Base-by-base conservation (phyloP, 495 filamentous ascomycete genomes). In the Tuber borchii region DNA sequence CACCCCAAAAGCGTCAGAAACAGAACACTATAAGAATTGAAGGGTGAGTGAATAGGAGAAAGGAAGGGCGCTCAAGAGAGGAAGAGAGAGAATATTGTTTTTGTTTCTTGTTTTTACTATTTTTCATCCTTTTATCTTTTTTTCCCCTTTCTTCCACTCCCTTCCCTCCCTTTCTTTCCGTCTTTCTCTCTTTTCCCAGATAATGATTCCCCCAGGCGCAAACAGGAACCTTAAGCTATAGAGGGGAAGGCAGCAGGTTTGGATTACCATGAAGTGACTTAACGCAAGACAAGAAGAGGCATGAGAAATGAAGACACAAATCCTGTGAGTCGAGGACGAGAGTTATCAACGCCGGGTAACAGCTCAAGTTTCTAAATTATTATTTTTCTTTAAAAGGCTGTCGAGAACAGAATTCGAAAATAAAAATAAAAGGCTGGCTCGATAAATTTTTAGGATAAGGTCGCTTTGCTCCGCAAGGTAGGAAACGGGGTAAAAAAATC, bases 231-330 rank as follows among this genome's bases (percentile, higher is more conserved):
- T 31, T 31, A 31, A 65, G 56, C 26, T 65, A 31, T 65, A 26
- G 56, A 31, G 16, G 56, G 56, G 20, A 65, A 31, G 26, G 26
- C n/a, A n/a, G 26, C 14, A 65, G 56, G 56, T 65, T 31, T 65
- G 56, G n/a, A 2, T 65, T 79, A 79, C 78, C 78, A 79, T 79
- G 56, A 79, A 79, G 78, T 79, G 73, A 79, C 78, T 79, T 79
- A 79, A 75, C 78, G 78, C 77, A 79, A 73, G 71, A 79, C 76
- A 79, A 75, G 79, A 79, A 75, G 78, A 79, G 78, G 78, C 78
- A 79, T 79, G 78, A 73, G 78, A 79, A 79, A 65, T 79, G 70
- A 79, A 69, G 70, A 75, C 71, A 70, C 77, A 71, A 45, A 78
- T 68, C 56, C 73, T 79, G 45, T 70, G 65, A 74, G 61, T 31